Percentiles rank a stretch among this genome's conserved stretches.
These are phyloP conservation scores for Diospyros lotus DNA, from an alignment of 148 eudicot species.

Conservation along the genomic window DNA sequence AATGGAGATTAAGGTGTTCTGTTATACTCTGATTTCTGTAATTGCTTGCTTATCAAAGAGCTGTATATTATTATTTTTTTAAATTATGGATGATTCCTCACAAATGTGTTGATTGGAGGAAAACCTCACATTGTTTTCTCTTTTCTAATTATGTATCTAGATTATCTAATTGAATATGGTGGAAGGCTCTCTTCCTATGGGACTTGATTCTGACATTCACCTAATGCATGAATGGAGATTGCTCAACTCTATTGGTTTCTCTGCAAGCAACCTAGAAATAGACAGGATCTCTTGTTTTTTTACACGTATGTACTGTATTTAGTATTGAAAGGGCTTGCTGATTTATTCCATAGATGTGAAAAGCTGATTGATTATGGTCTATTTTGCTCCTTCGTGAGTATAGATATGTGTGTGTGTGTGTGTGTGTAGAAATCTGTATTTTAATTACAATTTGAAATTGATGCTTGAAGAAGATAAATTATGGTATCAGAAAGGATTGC, in stretches of 20 bases:
- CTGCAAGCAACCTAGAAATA: constrained; percentile 8
- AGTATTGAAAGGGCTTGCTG: background rate
- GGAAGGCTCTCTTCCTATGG: background rate
- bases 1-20: background rate
- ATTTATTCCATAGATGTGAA: background rate
- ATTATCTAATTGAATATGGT: background rate
- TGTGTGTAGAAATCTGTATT: background rate
- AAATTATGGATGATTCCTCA: background rate
- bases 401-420: no score
- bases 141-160: background rate
- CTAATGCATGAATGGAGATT: background rate
- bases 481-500: background rate
- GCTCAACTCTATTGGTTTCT: constrained; percentile 1
- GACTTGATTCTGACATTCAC: background rate
- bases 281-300: background rate
- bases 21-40: background rate
- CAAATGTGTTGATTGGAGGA: background rate
- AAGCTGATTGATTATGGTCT: constrained; percentile 2
- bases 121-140: background rate
- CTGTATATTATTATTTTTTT: background rate
- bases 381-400: background rate
- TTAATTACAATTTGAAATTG: background rate
- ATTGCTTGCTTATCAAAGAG: background rate
- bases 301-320: no score
- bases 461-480: background rate